Evolutionary conservation across 2,329 filamentous ascomycete genomes (phyloP), one percentile per base, ranked within the genome.

Genomic region (Fusarium avenaceum): DNA sequence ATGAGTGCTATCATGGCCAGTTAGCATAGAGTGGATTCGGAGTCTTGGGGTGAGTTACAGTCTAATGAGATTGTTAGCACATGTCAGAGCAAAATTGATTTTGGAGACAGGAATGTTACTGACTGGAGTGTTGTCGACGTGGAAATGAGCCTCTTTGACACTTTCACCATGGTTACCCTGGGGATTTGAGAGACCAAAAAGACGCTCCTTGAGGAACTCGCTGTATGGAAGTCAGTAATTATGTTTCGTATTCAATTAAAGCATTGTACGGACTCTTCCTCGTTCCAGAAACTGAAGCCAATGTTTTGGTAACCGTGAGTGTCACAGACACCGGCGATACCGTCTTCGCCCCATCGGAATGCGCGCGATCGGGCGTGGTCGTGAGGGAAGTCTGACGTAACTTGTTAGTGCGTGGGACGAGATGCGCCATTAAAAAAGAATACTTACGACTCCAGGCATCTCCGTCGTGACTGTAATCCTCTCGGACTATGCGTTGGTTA

Each of bases 111-210:
- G 8, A 15, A 4, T 62, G 73, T 84, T 81, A 74, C 85, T 82
- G 72, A 85, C 81, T 59, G 95, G 95, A 28, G 93, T 97, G 78
- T 98, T 98, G 80, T 98, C 95, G 60, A 97, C 82, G 79, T 98
- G 95, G 76, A 97, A 98, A 81, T 98, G 94, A 56, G 92, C 93
- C 82, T 98, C 95, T 80, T 97, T 98, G 84, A 98, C 86, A 78
- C 93, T 96, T 82, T 98, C 96, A 69, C 96, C 96, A 82, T 98
- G 96, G 76, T 97, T 97, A 71, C 95, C 95, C 81, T 98, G 93
- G 4, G 95, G 94, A 78, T 98, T 98, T 50, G 95, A 97, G 55
- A 98, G 85, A 56, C 95, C 95, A 76, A 97, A 98, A 6, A 98
- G 87, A 67, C 96, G 90, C 80, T 98, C 96, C 80, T 98, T 98